Conservation (phyloP, 331 rosid genomes). For the Pyracantha coccinea region DNA sequence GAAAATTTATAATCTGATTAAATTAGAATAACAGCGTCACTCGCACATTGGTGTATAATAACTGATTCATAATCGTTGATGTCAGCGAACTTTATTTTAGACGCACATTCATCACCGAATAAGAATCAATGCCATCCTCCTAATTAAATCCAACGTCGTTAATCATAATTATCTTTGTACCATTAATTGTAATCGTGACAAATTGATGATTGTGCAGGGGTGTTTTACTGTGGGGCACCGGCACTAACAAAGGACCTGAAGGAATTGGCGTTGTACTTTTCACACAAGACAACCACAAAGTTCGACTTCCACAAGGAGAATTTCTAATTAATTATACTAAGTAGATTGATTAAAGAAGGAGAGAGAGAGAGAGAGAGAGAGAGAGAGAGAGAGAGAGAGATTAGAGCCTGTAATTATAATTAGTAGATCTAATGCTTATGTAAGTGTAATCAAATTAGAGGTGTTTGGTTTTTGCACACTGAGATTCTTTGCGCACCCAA, state of each 20-base stretch:
- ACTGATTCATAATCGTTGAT: not conserved
- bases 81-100: not conserved
- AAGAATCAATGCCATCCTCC: not conserved
- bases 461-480: not conserved
- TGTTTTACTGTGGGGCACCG: constrained; percentile 54
- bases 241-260: constrained; percentile 37
- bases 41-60: no score
- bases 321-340: constrained; percentile 3
- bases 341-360: not conserved
- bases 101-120: not conserved
- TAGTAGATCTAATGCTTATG: not conserved
- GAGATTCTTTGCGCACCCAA: not conserved
- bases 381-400: no score
- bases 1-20: not conserved
- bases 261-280: constrained; percentile 38
- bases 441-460: not conserved
- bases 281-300: constrained; percentile 45
- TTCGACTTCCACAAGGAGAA: constrained; percentile 58
- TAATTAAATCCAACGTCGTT: not conserved
- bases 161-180: not conserved
- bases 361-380: no score
- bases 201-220: constrained; percentile 24
- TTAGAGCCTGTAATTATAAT: not conserved
- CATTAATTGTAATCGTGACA: not conserved
- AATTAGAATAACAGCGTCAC: not conserved